Evolutionary conservation across 495 filamentous ascomycete genomes (phyloP), one percentile per base, ranked within the genome.

Genomic region (Aspergillus campestris): DNA sequence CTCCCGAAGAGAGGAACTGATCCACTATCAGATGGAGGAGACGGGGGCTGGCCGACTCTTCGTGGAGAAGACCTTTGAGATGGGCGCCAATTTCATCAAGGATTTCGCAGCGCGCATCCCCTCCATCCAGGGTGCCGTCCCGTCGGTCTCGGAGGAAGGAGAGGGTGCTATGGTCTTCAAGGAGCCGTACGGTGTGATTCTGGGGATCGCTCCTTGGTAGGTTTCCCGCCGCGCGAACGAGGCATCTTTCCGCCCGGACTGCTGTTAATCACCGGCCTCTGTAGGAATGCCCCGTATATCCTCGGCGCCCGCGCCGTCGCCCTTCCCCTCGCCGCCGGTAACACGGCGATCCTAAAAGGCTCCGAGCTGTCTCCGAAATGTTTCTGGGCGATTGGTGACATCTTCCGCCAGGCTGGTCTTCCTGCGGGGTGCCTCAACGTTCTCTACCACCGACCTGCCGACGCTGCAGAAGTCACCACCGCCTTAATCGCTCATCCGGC

Each of bases 141-240:
- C 86, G 0, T 66, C 69, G 8, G 66, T 75, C 7, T 53, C 59
- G 3, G 60, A 79, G 14, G 66, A 77, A n/a, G 75, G 74, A 6
- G 69, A 68, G 33, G 70, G 72, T n/a, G 83, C 84, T 0, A 70
- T 94, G 55, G 66, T 94, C n/a, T 65, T 80, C 39, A 85, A 82
- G 54, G 84, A 94, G 60, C 89, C 89, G 5, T 88, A 80, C 52
- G 89, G 89, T 13, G 87, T 92, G 24, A 65, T 90, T 2, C 68
- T 95, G 10, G 80, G 77, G 28, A 87, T 94, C 63, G 88, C 87
- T 13, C 88, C 90, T 28, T 95, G 90, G 86, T 87, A 71, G 52
- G 65, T 43, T 45, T 1, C 7, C 14, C 12, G 13, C 29, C 12
- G 11, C 24, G 18, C 14, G 30, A 31, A 12, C 2, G 4, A 8